Evolutionary conservation across 805 yeast genomes (phyloP).

Genomic region (Starmerella tilneyi): DNA sequence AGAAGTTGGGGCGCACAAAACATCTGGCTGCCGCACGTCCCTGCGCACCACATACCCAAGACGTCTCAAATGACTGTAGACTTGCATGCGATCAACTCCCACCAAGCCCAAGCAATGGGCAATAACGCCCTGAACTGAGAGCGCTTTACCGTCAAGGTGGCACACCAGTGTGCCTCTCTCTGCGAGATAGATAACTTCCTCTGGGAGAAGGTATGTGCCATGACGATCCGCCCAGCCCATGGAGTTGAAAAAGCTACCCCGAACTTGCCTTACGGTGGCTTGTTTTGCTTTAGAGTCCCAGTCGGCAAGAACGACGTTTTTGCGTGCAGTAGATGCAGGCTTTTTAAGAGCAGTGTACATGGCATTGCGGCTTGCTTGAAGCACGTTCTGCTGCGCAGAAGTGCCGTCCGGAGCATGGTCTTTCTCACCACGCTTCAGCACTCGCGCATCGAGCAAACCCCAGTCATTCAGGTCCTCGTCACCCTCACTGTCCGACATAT

Average conservation of each 20-base stretch:
- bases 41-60: slow-evolving; percentile 59
- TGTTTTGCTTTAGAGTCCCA: slow-evolving; percentile 33
- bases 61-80: slow-evolving; percentile 64
- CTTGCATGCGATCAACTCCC: slow-evolving; percentile 33
- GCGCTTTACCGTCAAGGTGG: slow-evolving; percentile 32
- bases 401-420: slow-evolving; percentile 81
- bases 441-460: slow-evolving; percentile 25
- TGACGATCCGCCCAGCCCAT: slow-evolving; percentile 54
- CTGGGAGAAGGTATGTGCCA: slow-evolving; percentile 44
- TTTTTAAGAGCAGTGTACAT: slow-evolving; percentile 59
- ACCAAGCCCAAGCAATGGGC: slow-evolving; percentile 34
- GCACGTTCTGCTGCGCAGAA: slow-evolving; percentile 37
- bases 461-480: slow-evolving; percentile 37
- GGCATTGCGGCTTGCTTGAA: slow-evolving; percentile 48
- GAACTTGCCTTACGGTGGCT: slow-evolving; percentile 41
- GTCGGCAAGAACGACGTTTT: slow-evolving; percentile 44
- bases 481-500: slow-evolving; percentile 23
- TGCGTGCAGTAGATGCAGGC: slow-evolving; percentile 33
- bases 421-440: slow-evolving; percentile 61
- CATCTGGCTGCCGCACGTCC: background rate
- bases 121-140: slow-evolving; percentile 59
- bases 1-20: background rate
- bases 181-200: slow-evolving; percentile 65
- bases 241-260: slow-evolving; percentile 63
- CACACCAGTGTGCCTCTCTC: slow-evolving; percentile 66